phyloP scores from a whole-genome alignment of 1,284 basidiomycete species.

The Pyrrhoderma noxium region DNA sequence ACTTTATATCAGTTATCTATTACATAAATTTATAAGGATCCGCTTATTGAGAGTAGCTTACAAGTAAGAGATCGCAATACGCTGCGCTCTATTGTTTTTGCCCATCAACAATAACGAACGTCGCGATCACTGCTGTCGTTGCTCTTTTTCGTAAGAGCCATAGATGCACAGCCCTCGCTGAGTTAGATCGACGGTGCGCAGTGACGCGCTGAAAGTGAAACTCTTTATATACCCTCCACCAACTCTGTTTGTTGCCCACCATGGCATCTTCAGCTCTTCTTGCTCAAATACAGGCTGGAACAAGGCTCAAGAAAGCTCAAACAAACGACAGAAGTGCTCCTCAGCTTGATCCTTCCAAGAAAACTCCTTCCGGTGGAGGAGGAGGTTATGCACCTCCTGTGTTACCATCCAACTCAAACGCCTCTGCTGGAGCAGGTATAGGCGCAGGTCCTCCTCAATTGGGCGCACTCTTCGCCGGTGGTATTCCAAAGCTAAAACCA shows the following conservation, averaged over 20 bases:
- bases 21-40: no score
- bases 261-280: conserved; percentile 71
- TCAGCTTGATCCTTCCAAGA: conserved; percentile 39
- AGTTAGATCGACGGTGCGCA: no score
- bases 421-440: conserved; percentile 21
- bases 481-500: conserved; percentile 84
- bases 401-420: conserved; percentile 19
- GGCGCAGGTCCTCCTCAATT: conserved; percentile 65
- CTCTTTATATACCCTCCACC: neutral
- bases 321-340: conserved; percentile 82
- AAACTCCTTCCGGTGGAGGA: conserved; percentile 33
- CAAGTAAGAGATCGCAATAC: no score
- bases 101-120: no score
- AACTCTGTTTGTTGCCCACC: neutral
- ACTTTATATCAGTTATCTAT: no score
- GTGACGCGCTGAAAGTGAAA: no score
- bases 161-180: no score
- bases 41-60: no score
- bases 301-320: conserved; percentile 68
- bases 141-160: no score
- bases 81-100: no score
- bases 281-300: conserved; percentile 74
- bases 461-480: conserved; percentile 81
- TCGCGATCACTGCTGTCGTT: no score
- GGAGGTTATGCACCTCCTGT: conserved; percentile 32